A percentile compares a stretch with the other conserved stretches of the same genome.
These are phyloP conservation scores for Penicillium sumatraense DNA, from an alignment of 2,329 filamentous ascomycete genomes.

Conservation along the genomic window DNA sequence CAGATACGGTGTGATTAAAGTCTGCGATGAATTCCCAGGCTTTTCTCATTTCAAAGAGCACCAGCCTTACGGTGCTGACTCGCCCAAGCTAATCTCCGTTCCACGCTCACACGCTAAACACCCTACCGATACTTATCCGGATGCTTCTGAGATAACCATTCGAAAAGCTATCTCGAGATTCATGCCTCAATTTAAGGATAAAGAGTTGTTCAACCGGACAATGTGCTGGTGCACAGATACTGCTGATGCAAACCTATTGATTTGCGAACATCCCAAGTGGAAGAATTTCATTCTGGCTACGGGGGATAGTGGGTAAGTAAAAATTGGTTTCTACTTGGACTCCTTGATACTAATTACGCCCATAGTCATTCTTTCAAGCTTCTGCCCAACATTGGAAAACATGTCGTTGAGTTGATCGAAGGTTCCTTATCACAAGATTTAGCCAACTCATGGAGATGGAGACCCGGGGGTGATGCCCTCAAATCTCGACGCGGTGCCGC, in stretches of 20 bases:
- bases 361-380: constrained; percentile 53
- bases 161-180: constrained; percentile 55
- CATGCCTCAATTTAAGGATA: constrained; percentile 57
- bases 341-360: no score
- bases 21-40: constrained; percentile 59
- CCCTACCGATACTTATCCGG: constrained; percentile 40
- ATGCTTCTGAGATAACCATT: constrained; percentile 52
- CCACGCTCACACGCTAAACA: constrained; percentile 22
- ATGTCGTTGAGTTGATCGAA: constrained; percentile 53
- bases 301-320: constrained; percentile 52
- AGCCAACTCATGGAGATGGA: constrained; percentile 50
- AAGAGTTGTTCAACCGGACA: constrained; percentile 56
- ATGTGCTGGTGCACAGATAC: constrained; percentile 65
- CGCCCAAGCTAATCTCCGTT: constrained; percentile 23
- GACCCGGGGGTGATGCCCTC: constrained; percentile 51
- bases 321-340: background rate
- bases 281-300: constrained; percentile 54
- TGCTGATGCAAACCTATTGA: constrained; percentile 57
- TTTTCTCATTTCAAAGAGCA: constrained; percentile 21
- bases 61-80: constrained; percentile 52
- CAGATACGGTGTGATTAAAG: constrained; percentile 42
- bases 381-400: constrained; percentile 52
- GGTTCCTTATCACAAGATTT: constrained; percentile 45
- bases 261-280: constrained; percentile 52
- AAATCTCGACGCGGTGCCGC: constrained; percentile 47